Conservation (phyloP, 129 eudicot genomes). For the Cynara cardunculus region DNA sequence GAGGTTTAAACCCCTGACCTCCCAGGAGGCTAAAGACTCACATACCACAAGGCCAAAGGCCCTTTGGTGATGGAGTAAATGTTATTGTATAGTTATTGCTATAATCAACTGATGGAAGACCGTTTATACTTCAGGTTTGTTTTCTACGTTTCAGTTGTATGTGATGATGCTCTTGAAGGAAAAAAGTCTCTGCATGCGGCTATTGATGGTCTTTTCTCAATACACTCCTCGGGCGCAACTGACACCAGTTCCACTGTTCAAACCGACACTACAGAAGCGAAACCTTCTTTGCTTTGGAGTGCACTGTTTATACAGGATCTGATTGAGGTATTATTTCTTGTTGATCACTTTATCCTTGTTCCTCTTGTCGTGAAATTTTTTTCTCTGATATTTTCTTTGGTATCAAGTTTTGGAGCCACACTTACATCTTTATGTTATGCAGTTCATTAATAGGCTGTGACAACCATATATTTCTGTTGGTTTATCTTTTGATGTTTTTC, state of each 20-base stretch:
- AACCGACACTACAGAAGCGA: conserved; percentile 31
- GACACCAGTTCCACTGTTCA: conserved; percentile 28
- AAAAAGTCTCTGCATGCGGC: conserved; percentile 56
- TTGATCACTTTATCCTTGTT: not conserved
- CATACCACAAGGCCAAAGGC: no score
- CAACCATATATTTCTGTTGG: not conserved
- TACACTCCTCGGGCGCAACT: conserved; percentile 27
- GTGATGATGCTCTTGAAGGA: conserved; percentile 63
- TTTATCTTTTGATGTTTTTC: not conserved
- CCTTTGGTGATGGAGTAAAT: no score
- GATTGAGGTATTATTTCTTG: conserved; percentile 39
- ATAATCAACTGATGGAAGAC: not conserved
- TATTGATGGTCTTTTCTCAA: conserved; percentile 49
- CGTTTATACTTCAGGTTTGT: conserved; percentile 57
- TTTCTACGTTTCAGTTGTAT: conserved; percentile 63
- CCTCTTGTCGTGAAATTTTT: no score
- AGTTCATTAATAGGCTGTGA: not conserved
- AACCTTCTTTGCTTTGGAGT: conserved; percentile 79
- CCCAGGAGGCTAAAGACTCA: no score
- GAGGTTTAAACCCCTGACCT: no score
- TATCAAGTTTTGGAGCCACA: not conserved
- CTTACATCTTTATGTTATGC: conserved; percentile 2
- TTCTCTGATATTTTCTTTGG: not conserved
- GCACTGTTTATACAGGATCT: conserved; percentile 68
- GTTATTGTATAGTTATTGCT: not conserved